Base-by-base conservation (phyloP, 1,284 basidiomycete species). In the Ganoderma leucocontextum region DNA sequence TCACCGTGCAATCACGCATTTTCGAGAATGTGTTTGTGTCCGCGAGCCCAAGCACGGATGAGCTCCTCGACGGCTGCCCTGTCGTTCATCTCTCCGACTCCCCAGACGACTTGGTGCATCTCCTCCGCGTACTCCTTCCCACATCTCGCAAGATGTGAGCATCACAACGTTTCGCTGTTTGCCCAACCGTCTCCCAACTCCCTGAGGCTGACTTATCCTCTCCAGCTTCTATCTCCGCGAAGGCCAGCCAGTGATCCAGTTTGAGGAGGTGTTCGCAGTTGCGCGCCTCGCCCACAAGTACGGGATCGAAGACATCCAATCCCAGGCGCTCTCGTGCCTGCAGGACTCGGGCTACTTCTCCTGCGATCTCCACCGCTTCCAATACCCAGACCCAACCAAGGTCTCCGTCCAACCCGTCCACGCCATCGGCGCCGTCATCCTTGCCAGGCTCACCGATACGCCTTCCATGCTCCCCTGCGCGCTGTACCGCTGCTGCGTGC, bases 21-120 rank as follows among this genome's bases (percentile, higher is more conserved):
- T 74, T 76, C n/a, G 47, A 52, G 1, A 71, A 71, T 35, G 52
- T 76, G 38, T 74, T 76, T 41, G 22, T 60, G 2, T n/a, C 72
- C 6, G 67, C 73, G 29, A 70, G 65, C 29, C 68, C 73, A 0
- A 19, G 41, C 2, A 47, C 63, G 19, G 59, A 63, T 52, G 53
- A 60, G 12, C 10, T 22, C 5, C n/a, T 72, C 15, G 69, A 74
- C 5, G 70, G 69, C 17, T 73, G 71, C 49, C 64, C 65, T 6
- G 47, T 73, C 6, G 69, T 76, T 10, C 58, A 65, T 8, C 42
- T 74, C 0, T 62, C 63, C 4, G 74, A 76, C 65, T 29, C 62
- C 2, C 44, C 67, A 5, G 53, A 38, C 17, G 67, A 71, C 33
- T 22, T 71, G 6, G 19, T 38, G 12, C 36, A 66, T 44, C 36